These are phyloP conservation scores for Claviceps quebecensis DNA, from an alignment of 2,329 filamentous ascomycete genomes.

Conservation along the genomic window DNA sequence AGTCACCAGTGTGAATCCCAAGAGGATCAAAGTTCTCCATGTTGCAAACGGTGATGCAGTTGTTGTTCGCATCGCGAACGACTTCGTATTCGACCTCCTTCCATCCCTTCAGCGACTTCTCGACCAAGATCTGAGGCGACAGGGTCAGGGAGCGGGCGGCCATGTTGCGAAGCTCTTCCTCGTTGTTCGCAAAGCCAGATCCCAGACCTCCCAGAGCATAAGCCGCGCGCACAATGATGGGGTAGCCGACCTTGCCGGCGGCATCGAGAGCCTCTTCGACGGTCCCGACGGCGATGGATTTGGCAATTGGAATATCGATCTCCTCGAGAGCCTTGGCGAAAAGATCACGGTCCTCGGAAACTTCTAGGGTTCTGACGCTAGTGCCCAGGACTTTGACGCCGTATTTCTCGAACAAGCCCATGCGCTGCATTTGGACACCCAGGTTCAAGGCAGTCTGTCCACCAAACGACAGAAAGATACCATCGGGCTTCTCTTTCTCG, in stretches of 20 bases:
- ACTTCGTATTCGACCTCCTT: constrained; percentile 99
- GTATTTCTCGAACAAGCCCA: constrained; percentile 90
- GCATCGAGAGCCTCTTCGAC: constrained; percentile 86
- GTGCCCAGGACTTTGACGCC: constrained; percentile 93
- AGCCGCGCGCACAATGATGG: constrained; percentile 93
- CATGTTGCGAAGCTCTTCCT: constrained; percentile 87
- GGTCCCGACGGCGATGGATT: constrained; percentile 84
- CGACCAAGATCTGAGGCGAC: constrained; percentile 90
- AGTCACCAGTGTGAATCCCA: constrained; percentile 95
- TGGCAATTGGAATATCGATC: constrained; percentile 93
- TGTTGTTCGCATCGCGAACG: constrained; percentile 90
- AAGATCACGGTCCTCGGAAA: constrained; percentile 88
- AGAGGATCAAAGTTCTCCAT: constrained; percentile 83
- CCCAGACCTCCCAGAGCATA: constrained; percentile 94
- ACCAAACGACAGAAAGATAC: constrained; percentile 93
- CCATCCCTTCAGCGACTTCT: constrained; percentile 98
- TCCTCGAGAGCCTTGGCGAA: constrained; percentile 93
- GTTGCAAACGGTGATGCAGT: constrained; percentile 96
- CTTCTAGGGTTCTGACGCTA: constrained; percentile 84
- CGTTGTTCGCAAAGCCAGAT: constrained; percentile 88
- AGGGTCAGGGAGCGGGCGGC: constrained; percentile 84
- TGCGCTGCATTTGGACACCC: constrained; percentile 92
- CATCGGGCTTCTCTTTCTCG: constrained; percentile 87
- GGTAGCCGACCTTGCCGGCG: constrained; percentile 78
- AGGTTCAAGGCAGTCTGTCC: constrained; percentile 95